These are phyloP conservation scores for Rhizopus arrhizus DNA, from an alignment of 371 early-diverging fungal genomes.

Conservation along the genomic window DNA sequence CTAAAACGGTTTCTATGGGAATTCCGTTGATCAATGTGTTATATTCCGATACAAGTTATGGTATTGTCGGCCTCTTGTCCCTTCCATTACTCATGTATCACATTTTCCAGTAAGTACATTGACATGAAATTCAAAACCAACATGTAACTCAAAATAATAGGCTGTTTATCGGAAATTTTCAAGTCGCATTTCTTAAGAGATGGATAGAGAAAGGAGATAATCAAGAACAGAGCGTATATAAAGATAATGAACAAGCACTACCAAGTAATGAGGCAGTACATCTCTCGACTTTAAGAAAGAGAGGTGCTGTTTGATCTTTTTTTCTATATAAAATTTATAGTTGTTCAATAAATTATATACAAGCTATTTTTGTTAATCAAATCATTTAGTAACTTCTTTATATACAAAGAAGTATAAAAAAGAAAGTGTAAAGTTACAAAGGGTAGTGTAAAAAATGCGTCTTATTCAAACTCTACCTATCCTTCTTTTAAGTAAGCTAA, in stretches of 20 bases:
- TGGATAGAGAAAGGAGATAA: constrained; percentile 55
- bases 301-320: neutral
- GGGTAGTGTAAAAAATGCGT: too few species aligned
- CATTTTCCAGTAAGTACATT: constrained; percentile 63
- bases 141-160: constrained; percentile 5
- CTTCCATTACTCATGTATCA: constrained; percentile 75
- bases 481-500: too few species aligned
- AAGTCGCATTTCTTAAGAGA: constrained; percentile 58
- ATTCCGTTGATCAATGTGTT: constrained; percentile 78
- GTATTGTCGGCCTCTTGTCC: constrained; percentile 62
- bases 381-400: too few species aligned
- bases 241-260: neutral
- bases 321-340: too few species aligned
- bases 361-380: too few species aligned
- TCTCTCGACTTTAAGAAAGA: neutral
- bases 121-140: neutral
- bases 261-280: neutral
- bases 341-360: too few species aligned
- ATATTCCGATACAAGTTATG: constrained; percentile 48
- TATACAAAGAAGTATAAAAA: too few species aligned
- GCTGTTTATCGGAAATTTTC: constrained; percentile 66
- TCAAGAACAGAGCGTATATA: constrained; percentile 29
- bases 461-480: too few species aligned
- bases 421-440: too few species aligned
- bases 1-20: constrained; percentile 78